These are phyloP conservation scores for Heliamphora pulchella DNA, from an alignment of 179 eudicot species.

Conservation along the genomic window DNA sequence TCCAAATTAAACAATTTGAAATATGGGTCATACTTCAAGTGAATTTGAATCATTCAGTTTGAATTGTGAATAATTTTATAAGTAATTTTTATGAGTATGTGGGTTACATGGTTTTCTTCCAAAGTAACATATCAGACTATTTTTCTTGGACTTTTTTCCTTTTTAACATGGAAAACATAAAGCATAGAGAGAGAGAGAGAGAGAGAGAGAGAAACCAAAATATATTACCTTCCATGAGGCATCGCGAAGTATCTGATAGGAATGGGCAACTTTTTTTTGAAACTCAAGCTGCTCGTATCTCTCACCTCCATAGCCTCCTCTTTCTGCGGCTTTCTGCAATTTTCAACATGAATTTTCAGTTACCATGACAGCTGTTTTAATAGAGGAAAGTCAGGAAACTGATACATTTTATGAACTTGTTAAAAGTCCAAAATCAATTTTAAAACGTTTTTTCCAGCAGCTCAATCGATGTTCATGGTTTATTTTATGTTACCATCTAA, in stretches of 20 bases:
- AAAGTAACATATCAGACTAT: not conserved
- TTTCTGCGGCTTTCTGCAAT: conserved; percentile 88
- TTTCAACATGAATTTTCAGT: conserved; percentile 9
- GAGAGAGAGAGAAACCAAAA: not conserved
- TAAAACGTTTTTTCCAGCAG: not conserved
- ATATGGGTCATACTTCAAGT: too few relatives aligned
- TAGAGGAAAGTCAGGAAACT: not conserved
- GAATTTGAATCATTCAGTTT: too few relatives aligned
- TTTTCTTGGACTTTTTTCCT: not conserved
- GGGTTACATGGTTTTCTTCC: not conserved
- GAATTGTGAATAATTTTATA: too few relatives aligned
- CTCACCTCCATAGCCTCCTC: conserved; percentile 97
- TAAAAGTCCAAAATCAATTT: not conserved
- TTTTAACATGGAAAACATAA: not conserved
- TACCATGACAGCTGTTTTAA: not conserved
- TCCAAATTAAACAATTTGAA: too few relatives aligned
- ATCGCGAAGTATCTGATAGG: conserved; percentile 61
- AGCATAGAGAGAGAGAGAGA: not conserved
- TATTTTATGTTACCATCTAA: too few relatives aligned
- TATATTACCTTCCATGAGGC: conserved; percentile 80
- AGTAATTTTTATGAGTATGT: not conserved
- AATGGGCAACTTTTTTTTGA: conserved; percentile 70
- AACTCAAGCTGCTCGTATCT: conserved; percentile 92
- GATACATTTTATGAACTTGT: not conserved
- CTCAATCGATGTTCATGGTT: not conserved